Base-by-base conservation (phyloP, 192 early-diverging fungal genomes). In the Backusella macrospora region DNA sequence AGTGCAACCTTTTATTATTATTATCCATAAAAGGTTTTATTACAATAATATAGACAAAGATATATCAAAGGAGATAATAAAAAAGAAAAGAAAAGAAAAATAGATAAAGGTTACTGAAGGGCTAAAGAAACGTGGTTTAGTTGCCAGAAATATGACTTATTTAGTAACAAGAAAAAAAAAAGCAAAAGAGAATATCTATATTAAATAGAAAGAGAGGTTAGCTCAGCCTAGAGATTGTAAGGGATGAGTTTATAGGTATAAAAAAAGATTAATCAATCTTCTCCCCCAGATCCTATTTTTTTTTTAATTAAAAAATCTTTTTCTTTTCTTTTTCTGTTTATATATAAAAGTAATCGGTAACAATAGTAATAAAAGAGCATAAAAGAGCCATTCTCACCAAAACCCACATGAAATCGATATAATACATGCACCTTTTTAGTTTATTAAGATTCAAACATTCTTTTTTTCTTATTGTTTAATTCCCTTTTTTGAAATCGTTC, bases 391-490 rank as follows among this genome's bases (percentile, higher is more conserved):
- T 2, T 34, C 29, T 34, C 29, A 34, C 2, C 2, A 14, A 46
- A 12, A 46, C 45, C 45, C 0, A 2, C 9, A 46, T 46, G 14
- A 10, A 46, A 34, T 34, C 29, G 10, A 43, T 43, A 10, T 5
- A 43, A 43, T 9, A 2, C 42, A 43, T 43, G 42, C 10, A 43
- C 42, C 10, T 43, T 55, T 55, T 1, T 34, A 34, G 2, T 34
- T 34, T 34, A 34, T 34, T 34, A 34, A 34, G 29, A 34, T 34
- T 34, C 29, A 34, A 34, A 34, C 29, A 34, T 55, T 55, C 12
- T 49, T 18, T 8, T 49, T 49, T 49, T 52, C 48, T 55, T 55
- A 55, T 55, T 55, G 49, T 55, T 55, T 8, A 55, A 23, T 55
- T 55, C 21, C 49, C 49, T 23, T 55, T 55, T 52, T 23, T 52